Percentiles rank a stretch among this genome's conserved stretches.
Evolutionary conservation across 768 basidiomycete genomes (phyloP).

Genomic region (Rhodosporidiobolus odoratus): DNA sequence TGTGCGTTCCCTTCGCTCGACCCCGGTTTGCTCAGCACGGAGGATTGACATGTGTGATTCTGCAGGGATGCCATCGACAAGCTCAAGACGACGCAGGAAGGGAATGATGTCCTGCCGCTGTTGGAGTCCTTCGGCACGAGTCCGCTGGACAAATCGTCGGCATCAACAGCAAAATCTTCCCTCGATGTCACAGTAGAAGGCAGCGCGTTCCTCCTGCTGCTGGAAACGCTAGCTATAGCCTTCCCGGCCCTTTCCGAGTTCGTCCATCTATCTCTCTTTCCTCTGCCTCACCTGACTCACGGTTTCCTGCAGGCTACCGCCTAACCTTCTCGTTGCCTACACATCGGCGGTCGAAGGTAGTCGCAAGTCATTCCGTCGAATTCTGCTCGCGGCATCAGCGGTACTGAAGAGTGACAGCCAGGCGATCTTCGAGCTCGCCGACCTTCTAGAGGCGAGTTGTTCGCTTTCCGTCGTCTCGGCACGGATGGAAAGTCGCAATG

Average conservation of each 20-base stretch:
- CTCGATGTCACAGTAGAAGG: conserved; percentile 7
- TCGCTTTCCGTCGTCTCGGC: conserved; percentile 1
- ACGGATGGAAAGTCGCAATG: not conserved
- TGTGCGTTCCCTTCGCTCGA: not conserved
- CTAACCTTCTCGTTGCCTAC: not conserved
- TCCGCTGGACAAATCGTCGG: conserved; percentile 14
- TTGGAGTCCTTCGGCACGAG: conserved; percentile 12
- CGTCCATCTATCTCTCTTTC: not conserved
- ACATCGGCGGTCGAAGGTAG: not conserved
- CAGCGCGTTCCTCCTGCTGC: conserved; percentile 15
- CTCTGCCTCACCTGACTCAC: not conserved
- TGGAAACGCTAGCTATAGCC: conserved; percentile 2
- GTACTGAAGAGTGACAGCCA: not conserved
- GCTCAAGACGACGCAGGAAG: conserved; percentile 6
- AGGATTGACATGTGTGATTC: too few relatives aligned
- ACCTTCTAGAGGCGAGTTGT: conserved; percentile 8
- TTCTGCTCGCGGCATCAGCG: not conserved
- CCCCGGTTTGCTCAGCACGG: too few relatives aligned
- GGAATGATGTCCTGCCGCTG: not conserved
- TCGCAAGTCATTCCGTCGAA: conserved; percentile 13
- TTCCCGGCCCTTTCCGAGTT: conserved; percentile 3
- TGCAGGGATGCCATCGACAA: not conserved
- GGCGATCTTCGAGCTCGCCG: not conserved
- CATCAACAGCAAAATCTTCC: too few relatives aligned
- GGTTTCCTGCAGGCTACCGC: not conserved